Evolutionary conservation across 495 filamentous ascomycete genomes (phyloP).

Genomic region (Hypoxylon subgilvum): DNA sequence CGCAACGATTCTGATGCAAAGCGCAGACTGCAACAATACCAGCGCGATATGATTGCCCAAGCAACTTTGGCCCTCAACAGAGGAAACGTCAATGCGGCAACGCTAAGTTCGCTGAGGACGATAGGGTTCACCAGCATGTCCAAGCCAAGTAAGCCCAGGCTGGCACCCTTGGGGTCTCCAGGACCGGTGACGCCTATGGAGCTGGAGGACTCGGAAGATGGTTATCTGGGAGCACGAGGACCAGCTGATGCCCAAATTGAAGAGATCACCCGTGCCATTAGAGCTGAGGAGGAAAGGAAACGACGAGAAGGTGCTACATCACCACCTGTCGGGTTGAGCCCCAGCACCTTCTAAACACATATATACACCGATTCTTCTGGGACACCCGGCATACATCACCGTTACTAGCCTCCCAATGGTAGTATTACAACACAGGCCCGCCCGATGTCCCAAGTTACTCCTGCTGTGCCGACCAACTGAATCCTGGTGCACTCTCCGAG

Average conservation of each 20-base stretch:
- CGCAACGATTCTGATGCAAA: conserved; percentile 55
- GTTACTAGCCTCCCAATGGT: neutral
- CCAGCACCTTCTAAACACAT: conserved; percentile 29
- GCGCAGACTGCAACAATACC: conserved; percentile 62
- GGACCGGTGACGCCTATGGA: conserved; percentile 80
- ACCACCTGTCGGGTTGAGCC: conserved; percentile 27
- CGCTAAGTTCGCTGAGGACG: conserved; percentile 39
- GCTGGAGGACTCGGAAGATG: conserved; percentile 56
- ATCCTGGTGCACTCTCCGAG: neutral
- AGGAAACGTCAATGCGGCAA: conserved; percentile 42
- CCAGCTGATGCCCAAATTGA: conserved; percentile 17
- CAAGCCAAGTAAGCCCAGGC: conserved; percentile 64
- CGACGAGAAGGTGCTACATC: conserved; percentile 32
- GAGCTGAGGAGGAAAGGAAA: conserved; percentile 30
- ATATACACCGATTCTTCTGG: neutral
- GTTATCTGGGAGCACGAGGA: conserved; percentile 34
- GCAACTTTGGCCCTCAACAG: conserved; percentile 53
- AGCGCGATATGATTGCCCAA: conserved; percentile 65
- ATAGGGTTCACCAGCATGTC: conserved; percentile 42
- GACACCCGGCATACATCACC: neutral
- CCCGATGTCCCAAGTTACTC: too few species aligned
- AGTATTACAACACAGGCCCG: too few species aligned
- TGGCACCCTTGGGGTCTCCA: conserved; percentile 74
- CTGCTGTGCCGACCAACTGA: neutral
- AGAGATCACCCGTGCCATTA: conserved; percentile 32